Evolutionary conservation across 305 asterid species (phyloP).

Genomic region (Fraxinus nigra): DNA sequence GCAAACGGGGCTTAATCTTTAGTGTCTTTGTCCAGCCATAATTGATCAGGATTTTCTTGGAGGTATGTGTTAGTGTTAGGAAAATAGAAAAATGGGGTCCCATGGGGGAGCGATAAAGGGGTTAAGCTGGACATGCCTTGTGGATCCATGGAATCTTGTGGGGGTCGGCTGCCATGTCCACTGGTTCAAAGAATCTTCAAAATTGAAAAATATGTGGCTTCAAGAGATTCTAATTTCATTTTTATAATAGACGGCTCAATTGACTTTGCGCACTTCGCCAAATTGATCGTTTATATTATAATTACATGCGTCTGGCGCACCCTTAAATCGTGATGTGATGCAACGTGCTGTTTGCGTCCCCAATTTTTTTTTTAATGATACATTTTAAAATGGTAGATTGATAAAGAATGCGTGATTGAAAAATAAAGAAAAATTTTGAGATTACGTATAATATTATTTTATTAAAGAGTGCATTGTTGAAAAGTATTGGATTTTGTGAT

Average conservation of each 20-base stretch:
- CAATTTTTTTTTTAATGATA: no score
- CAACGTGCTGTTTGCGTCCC: no score
- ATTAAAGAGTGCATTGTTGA: no score
- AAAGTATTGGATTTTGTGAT: no score
- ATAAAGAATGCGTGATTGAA: no score
- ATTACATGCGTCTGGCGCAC: not conserved
- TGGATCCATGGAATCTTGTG: slow-evolving; percentile 35
- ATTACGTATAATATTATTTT: no score
- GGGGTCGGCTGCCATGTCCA: not conserved
- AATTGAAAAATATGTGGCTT: slow-evolving; percentile 3
- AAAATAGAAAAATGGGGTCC: slow-evolving; percentile 18
- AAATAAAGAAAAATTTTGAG: no score
- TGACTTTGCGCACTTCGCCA: not conserved
- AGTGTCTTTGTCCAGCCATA: not conserved
- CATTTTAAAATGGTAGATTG: no score
- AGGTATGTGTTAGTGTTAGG: not conserved
- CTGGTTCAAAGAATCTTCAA: slow-evolving; percentile 24
- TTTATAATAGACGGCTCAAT: not conserved
- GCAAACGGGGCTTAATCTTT: no score
- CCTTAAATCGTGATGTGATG: not conserved
- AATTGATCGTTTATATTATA: not conserved
- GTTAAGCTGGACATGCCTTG: not conserved
- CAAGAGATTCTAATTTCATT: slow-evolving; percentile 9
- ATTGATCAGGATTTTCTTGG: not conserved
- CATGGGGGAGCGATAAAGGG: not conserved